Evolutionary conservation across 2,329 filamentous ascomycete species (phyloP).

Genomic region (Ilyonectria sp.): DNA sequence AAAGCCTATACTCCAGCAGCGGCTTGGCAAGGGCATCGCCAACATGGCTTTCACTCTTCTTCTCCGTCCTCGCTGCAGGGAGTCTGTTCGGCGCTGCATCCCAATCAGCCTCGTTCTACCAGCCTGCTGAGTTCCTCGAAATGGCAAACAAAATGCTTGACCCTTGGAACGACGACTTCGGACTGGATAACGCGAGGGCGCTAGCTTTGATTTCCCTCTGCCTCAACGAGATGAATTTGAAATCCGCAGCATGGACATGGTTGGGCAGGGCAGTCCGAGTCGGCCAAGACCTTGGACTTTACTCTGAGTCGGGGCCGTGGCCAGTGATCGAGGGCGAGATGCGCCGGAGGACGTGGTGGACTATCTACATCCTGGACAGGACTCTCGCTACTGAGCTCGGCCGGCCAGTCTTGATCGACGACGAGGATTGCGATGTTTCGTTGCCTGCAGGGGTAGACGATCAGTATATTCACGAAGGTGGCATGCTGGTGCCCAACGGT

Average conservation of each 20-base stretch:
- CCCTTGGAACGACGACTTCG: constrained; percentile 85
- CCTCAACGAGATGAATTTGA: constrained; percentile 88
- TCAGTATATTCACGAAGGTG: constrained; percentile 76
- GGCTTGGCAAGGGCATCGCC: constrained; percentile 68
- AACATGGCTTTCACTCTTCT: constrained; percentile 86
- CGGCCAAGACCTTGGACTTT: constrained; percentile 87
- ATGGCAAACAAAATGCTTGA: constrained; percentile 79
- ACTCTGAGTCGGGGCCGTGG: constrained; percentile 81
- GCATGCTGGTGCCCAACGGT: constrained; percentile 66
- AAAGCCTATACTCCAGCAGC: constrained; percentile 80
- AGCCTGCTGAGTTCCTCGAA: constrained; percentile 78
- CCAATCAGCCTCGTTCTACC: constrained; percentile 67
- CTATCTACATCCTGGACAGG: constrained; percentile 90
- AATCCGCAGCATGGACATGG: constrained; percentile 89
- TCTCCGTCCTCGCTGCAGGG: constrained; percentile 86
- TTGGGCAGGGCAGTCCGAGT: constrained; percentile 84
- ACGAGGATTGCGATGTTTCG: constrained; percentile 88
- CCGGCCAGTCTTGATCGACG: constrained; percentile 85
- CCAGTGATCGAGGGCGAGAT: constrained; percentile 86
- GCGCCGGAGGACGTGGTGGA: constrained; percentile 93
- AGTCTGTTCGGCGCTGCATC: constrained; percentile 77
- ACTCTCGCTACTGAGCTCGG: constrained; percentile 85
- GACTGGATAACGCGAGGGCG: constrained; percentile 81
- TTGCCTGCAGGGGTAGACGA: constrained; percentile 88
- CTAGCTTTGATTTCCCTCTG: constrained; percentile 83